phyloP scores from a whole-genome alignment of 2,329 filamentous ascomycete species.

The Fonsecaea pugnacius region DNA sequence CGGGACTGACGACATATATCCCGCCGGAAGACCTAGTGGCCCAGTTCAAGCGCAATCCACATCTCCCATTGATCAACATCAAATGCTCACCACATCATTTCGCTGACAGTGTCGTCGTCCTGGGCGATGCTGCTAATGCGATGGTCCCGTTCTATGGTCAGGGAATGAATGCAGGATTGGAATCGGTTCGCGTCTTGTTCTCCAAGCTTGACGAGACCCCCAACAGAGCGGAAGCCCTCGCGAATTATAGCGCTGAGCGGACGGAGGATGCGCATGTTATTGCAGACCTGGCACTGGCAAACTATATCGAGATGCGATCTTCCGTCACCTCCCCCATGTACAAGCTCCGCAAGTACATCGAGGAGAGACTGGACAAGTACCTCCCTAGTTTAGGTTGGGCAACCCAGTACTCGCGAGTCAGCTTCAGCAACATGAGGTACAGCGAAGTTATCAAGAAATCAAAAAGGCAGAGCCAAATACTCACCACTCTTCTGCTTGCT shows the following conservation, averaged over 20 bases:
- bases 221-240: slow-evolving; percentile 58
- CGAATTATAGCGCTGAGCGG: slow-evolving; percentile 74
- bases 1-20: slow-evolving; percentile 71
- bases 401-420: slow-evolving; percentile 90
- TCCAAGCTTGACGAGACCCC: slow-evolving; percentile 70
- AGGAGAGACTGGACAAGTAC: slow-evolving; percentile 79
- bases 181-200: slow-evolving; percentile 90
- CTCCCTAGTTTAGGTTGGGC: slow-evolving; percentile 81
- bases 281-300: slow-evolving; percentile 86
- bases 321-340: slow-evolving; percentile 80
- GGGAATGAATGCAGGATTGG: slow-evolving; percentile 94
- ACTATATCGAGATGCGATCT: slow-evolving; percentile 91
- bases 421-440: slow-evolving; percentile 91
- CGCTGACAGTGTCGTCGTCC: slow-evolving; percentile 73
- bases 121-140: slow-evolving; percentile 94
- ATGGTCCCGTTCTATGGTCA: slow-evolving; percentile 99
- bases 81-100: slow-evolving; percentile 91
- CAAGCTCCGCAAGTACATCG: slow-evolving; percentile 78
- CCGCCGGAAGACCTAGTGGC: slow-evolving; percentile 67
- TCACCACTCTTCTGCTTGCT: slow-evolving; percentile 43
- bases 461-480: slow-evolving; percentile 67
- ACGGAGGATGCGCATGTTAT: slow-evolving; percentile 83
- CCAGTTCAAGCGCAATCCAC: slow-evolving; percentile 81
- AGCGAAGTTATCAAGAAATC: slow-evolving; percentile 76
- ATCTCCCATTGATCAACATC: slow-evolving; percentile 89